Conservation (phyloP, 163 green algal species). For the Chloromonas sp. region DNA sequence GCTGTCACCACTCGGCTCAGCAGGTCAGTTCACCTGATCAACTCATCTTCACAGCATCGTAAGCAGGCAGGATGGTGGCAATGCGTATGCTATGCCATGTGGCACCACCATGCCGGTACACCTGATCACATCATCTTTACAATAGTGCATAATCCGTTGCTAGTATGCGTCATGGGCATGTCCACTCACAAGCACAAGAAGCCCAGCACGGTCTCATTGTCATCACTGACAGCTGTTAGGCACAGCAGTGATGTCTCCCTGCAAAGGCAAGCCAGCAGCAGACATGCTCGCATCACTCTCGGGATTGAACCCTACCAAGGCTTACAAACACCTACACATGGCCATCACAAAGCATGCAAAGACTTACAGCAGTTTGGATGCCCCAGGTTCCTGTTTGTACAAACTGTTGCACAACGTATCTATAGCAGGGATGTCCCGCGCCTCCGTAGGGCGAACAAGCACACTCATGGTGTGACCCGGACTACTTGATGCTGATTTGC, state of each 20-base stretch:
- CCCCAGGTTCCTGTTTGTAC: background rate
- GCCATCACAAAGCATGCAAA: background rate
- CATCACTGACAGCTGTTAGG: slow-evolving; percentile 24
- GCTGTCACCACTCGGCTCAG: background rate
- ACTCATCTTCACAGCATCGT: background rate
- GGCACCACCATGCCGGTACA: background rate
- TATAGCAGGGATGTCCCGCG: background rate
- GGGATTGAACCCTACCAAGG: too few species aligned
- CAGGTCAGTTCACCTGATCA: background rate
- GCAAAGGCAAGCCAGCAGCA: background rate
- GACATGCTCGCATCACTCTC: background rate
- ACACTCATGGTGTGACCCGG: background rate
- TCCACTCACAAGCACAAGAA: slow-evolving; percentile 39
- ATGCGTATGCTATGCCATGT: background rate
- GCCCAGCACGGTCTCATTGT: slow-evolving; percentile 25
- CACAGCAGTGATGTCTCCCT: slow-evolving; percentile 35
- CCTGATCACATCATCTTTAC: background rate
- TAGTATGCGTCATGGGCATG: background rate
- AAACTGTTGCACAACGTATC: background rate
- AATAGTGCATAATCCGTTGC: too few species aligned
- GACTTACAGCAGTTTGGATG: background rate
- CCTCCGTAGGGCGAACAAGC: background rate
- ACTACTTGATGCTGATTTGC: background rate
- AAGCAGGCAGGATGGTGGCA: background rate
- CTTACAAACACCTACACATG: background rate